Base-by-base conservation (phyloP, 2,329 filamentous ascomycete species). In the Colletotrichum paranaense region DNA sequence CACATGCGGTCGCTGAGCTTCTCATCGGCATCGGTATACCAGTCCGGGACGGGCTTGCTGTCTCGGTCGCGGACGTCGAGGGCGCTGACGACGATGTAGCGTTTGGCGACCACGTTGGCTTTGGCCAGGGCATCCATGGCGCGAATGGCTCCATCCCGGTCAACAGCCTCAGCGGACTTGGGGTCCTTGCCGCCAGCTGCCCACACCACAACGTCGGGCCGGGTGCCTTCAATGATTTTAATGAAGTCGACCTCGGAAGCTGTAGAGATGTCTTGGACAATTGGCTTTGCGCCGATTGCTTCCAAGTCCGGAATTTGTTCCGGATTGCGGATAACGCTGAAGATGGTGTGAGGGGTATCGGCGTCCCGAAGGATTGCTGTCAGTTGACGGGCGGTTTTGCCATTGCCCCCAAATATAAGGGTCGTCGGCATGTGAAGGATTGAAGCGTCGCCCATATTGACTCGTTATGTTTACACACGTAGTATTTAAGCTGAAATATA, bases 21-120 rank as follows among this genome's bases (percentile, higher is more conserved):
- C 28, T 76, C 74, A 67, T 85, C 84, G 28, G 76, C 78, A 4
- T 85, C 81, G 28, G 80, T 78, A 74, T 86, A 87, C 86, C 84
- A 87, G 22, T 79, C 80, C 32, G 84, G 86, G 42, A 79, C 79
- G 3, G 81, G 80, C 77, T 75, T 76, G 12, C 52, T 57, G 68
- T 80, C 79, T 1, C 81, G 79, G 77, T 86, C 85, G 24, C 86
- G 78, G 24, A 86, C 80, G 74, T 86, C 83, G 1, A 86, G 77
- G 0, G 86, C 85, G 8, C 84, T 86, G 66, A 87, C 81, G 62
- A 84, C 82, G 68, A 88, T 79, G 73, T 86, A 85, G n/a, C 86
- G 79, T 71, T 82, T 85, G 0, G 83, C 81, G 14, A 62, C 55
- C 9, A 82, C 81, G 19, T 81, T 76, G 5, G 82, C 81, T 14